phyloP scores from a whole-genome alignment of 148 eudicot species.

The Amaranthus palmeri region DNA sequence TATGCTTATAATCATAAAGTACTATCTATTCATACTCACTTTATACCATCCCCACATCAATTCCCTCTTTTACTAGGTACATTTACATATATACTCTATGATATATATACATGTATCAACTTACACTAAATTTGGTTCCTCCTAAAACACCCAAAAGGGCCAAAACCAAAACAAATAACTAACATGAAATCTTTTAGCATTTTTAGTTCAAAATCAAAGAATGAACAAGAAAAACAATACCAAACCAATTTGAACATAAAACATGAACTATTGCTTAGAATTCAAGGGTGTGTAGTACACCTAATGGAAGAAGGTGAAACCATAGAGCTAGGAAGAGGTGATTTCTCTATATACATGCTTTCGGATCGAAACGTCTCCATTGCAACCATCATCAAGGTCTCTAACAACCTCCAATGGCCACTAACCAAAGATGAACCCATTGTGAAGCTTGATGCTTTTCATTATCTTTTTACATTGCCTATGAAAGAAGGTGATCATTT shows the following conservation, averaged over 20 bases:
- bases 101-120: conserved; percentile 7
- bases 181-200: conserved; percentile 9
- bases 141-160: background rate
- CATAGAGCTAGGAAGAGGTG: conserved; percentile 52
- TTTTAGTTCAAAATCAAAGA: background rate
- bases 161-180: background rate
- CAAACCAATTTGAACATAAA: conserved; percentile 24
- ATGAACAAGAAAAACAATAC: conserved; percentile 4
- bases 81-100: background rate
- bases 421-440: conserved; percentile 92
- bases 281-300: conserved; percentile 67
- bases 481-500: conserved; percentile 54
- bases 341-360: conserved; percentile 47
- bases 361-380: conserved; percentile 48
- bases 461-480: conserved; percentile 75
- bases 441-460: conserved; percentile 64
- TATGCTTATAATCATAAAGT: background rate
- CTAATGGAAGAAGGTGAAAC: conserved; percentile 81
- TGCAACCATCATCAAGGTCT: conserved; percentile 67
- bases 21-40: background rate
- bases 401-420: conserved; percentile 81
- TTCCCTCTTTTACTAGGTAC: background rate
- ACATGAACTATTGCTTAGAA: conserved; percentile 47
- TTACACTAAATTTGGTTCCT: background rate
- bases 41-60: background rate